Base-by-base conservation (phyloP, 768 basidiomycete species). In the Pleurotus eryngii region DNA sequence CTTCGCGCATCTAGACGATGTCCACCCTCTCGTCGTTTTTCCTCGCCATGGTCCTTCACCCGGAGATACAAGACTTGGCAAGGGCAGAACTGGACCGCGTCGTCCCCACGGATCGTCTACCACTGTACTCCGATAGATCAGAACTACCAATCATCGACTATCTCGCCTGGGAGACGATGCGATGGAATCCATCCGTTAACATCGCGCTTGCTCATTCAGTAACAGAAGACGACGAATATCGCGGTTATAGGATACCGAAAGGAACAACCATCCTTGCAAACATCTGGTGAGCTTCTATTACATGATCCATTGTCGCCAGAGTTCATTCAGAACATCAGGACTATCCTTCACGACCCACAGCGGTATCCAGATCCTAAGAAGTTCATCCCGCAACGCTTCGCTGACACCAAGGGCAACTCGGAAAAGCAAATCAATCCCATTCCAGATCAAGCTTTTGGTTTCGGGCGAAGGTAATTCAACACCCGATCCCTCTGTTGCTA, bases 161-260 rank as follows among this genome's bases (percentile, higher is more conserved):
- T 39, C 38, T 71, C 5, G 22, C 67, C 38, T 63, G 57, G 54
- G 70, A 71, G 60, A 48, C 66, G 5, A 57, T 49, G 14, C 35
- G 66, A 12, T 65, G 60, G 62, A 38, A 55, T 17, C 46, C 53
- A n/a, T 55, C 60, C 24, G 68, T 54, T 6, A 54, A 54, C 18
- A 5, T 59, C 78, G 79, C 74, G 26, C 60, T 79, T 14, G 75
- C 77, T 9, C 80, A 80, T 56, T 64, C 66, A 17, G 71, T 74
- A 14, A 70, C 67, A 2, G 51, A 56, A 17, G n/a, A 56, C 42
- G 55, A 56, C 30, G 55, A 56, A 47, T 56, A 56, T 45, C 22
- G 42, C n/a, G 55, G 55, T 30, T 56, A 56, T 27, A 27, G 27
- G 26, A 56, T 56, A 14, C 55, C 55, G 12, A 56, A 56, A 27